Conservation (phyloP, 208 protist species). For the Acanthamoeba rhysodes region DNA sequence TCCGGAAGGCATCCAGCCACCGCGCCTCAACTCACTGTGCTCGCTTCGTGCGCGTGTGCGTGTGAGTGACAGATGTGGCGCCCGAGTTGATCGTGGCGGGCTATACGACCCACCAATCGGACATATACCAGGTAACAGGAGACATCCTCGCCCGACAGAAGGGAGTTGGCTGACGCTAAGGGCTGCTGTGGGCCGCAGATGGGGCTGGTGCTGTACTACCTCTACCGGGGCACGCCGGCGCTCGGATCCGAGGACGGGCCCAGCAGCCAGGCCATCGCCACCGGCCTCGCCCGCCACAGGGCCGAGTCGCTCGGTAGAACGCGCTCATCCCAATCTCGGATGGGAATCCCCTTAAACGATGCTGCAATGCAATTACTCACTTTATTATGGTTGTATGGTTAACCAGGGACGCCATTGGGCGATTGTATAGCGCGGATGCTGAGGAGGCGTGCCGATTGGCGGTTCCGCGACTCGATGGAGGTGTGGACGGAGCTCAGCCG, state of each 20-base stretch:
- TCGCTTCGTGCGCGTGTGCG: too few relatives aligned
- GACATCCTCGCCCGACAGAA: too few relatives aligned
- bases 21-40: neutral
- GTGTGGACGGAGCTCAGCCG: slow-evolving; percentile 40
- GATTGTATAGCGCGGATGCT: slow-evolving; percentile 24
- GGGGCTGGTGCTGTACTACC: slow-evolving; percentile 47
- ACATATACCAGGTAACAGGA: slow-evolving; percentile 14
- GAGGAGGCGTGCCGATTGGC: neutral
- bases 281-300: neutral
- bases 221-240: neutral
- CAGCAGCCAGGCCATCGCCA: slow-evolving; percentile 19
- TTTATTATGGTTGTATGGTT: neutral
- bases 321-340: neutral
- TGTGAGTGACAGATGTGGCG: neutral
- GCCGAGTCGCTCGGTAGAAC: slow-evolving; percentile 13
- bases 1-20: too few relatives aligned
- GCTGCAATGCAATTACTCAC: neutral
- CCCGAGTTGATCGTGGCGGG: slow-evolving; percentile 28
- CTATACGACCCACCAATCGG: slow-evolving; percentile 32
- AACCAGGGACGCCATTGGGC: neutral
- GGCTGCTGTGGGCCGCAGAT: neutral
- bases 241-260: neutral
- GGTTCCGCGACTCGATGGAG: slow-evolving; percentile 29
- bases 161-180: too few relatives aligned
- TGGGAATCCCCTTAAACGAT: too few relatives aligned